These are phyloP conservation scores for Cytospora mali DNA, from an alignment of 2,329 filamentous ascomycete genomes.

Conservation along the genomic window DNA sequence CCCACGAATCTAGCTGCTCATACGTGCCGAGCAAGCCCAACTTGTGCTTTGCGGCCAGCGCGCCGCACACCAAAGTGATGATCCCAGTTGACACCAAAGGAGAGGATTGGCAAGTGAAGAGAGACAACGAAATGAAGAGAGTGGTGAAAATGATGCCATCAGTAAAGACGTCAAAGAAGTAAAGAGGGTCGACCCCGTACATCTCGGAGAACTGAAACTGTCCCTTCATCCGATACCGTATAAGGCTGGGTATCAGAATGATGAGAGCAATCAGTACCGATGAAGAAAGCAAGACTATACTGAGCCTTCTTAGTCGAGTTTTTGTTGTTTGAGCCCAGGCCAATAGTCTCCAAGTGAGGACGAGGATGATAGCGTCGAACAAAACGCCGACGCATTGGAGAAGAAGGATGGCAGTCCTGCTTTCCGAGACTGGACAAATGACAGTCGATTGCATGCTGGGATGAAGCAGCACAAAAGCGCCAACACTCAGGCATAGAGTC, in stretches of 20 bases:
- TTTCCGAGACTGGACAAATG: conserved; percentile 53
- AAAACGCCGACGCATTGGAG: conserved; percentile 49
- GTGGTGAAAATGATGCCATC: conserved; percentile 51
- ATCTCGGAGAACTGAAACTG: conserved; percentile 18
- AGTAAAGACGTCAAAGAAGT: conserved; percentile 51
- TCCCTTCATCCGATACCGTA: conserved; percentile 22
- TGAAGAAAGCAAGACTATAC: conserved; percentile 45
- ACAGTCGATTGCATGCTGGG: conserved; percentile 51
- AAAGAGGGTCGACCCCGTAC: conserved; percentile 44
- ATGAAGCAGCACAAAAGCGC: conserved; percentile 45
- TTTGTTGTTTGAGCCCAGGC: conserved; percentile 54
- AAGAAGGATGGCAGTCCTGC: conserved; percentile 39
- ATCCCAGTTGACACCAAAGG: conserved; percentile 47
- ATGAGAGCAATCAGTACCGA: conserved; percentile 43
- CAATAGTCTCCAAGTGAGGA: conserved; percentile 55
- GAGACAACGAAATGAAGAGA: conserved; percentile 47
- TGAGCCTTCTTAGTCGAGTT: conserved; percentile 48
- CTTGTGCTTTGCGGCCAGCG: conserved; percentile 41
- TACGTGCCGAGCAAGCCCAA: conserved; percentile 47
- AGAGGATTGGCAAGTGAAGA: conserved; percentile 52
- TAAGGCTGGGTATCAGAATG: conserved; percentile 43
- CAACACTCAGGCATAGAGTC: conserved; percentile 44
- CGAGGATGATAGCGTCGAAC: conserved; percentile 49
- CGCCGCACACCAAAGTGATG: conserved; percentile 48
- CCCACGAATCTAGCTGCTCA: conserved; percentile 43